phyloP scores from a whole-genome alignment of 345 rosid genomes.

The Passiflora organensis region DNA sequence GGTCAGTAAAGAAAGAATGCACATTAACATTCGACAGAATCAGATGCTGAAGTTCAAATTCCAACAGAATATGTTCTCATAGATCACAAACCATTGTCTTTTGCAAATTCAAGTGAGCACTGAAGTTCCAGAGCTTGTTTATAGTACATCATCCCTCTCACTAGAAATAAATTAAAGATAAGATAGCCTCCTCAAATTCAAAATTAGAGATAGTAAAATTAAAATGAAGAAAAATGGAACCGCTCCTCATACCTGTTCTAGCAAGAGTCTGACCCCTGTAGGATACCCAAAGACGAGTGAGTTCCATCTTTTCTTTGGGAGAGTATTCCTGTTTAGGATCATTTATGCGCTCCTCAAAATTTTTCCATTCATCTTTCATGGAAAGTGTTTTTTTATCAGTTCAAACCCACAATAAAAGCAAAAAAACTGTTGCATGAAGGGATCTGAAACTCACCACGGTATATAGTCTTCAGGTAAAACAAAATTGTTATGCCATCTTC shows the following conservation, averaged over 20 bases:
- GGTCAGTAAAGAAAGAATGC: constrained; percentile 7
- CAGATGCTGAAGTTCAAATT: constrained; percentile 6
- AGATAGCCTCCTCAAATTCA: constrained; percentile 9
- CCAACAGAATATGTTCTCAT: constrained; percentile 2
- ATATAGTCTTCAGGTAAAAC: constrained; percentile 85
- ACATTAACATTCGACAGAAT: neutral
- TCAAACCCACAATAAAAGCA: constrained; percentile 3
- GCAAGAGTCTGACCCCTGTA: constrained; percentile 93
- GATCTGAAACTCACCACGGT: constrained; percentile 61
- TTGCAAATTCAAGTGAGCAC: constrained; percentile 57
- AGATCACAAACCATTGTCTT: constrained; percentile 51
- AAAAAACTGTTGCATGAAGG: constrained; percentile 8
- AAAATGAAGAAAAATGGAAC: neutral
- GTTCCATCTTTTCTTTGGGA: constrained; percentile 36
- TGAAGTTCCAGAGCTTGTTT: constrained; percentile 72
- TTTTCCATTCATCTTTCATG: constrained; percentile 81
- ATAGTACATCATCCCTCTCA: constrained; percentile 99
- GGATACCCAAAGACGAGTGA: constrained; percentile 74
- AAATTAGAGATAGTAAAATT: constrained; percentile 6
- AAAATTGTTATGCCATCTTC: constrained; percentile 82
- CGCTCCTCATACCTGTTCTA: constrained; percentile 58
- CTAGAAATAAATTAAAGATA: constrained; percentile 28
- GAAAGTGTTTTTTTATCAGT: constrained; percentile 7
- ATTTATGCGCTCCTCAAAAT: constrained; percentile 50
- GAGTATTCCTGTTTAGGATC: constrained; percentile 21